Conservation (phyloP, 352 stramenopile genomes). For the Pythium phragmitis region DNA sequence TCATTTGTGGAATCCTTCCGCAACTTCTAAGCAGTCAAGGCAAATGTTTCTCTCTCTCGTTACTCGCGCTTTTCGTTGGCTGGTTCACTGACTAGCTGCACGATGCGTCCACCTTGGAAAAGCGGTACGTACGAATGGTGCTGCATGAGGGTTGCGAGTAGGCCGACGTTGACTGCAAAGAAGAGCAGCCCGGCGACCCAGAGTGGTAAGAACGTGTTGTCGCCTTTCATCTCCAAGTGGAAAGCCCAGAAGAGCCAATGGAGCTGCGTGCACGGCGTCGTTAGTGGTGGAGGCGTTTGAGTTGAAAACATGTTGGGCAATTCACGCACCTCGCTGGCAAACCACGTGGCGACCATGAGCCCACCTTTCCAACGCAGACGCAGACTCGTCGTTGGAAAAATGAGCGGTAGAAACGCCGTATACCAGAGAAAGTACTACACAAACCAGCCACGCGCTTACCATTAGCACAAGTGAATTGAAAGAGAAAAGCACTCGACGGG, state of each 20-base stretch:
- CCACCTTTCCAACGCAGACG: slow-evolving; percentile 62
- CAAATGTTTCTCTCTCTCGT: neutral
- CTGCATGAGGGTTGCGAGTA: slow-evolving; percentile 73
- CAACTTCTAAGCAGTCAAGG: neutral
- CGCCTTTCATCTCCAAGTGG: slow-evolving; percentile 88
- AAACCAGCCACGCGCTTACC: slow-evolving; percentile 31
- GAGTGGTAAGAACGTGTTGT: slow-evolving; percentile 87
- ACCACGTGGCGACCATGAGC: slow-evolving; percentile 66
- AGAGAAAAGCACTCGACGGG: neutral
- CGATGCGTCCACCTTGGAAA: slow-evolving; percentile 46
- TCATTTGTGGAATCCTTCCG: neutral
- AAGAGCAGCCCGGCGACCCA: slow-evolving; percentile 89
- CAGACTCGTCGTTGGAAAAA: slow-evolving; percentile 73
- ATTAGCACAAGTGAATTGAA: neutral
- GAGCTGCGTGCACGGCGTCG: slow-evolving; percentile 34
- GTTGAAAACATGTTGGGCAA: neutral
- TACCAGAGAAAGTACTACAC: slow-evolving; percentile 99
- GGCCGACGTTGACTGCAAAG: slow-evolving; percentile 84
- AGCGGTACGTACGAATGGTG: slow-evolving; percentile 62
- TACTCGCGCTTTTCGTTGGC: slow-evolving; percentile 17
- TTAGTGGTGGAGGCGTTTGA: neutral
- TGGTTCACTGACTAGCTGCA: slow-evolving; percentile 15
- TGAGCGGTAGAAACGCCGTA: slow-evolving; percentile 88
- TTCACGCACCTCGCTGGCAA: slow-evolving; percentile 62
- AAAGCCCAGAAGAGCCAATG: slow-evolving; percentile 91